These are phyloP conservation scores for Arabis hirsuta DNA, from an alignment of 345 rosid species.

Conservation along the genomic window DNA sequence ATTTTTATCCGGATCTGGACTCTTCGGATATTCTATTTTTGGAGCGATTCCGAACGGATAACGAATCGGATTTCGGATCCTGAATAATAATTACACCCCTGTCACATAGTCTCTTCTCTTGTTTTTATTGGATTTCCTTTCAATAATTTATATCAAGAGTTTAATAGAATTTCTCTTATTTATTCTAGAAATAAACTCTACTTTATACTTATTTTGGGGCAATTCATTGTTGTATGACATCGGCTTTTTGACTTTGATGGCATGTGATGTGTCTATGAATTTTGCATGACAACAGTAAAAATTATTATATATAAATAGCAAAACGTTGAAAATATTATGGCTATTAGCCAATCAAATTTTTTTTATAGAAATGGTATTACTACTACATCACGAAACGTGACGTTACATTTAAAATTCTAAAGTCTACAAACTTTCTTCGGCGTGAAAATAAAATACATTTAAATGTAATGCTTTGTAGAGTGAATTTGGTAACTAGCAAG, in stretches of 20 bases:
- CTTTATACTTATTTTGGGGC: neutral
- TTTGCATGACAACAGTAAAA: neutral
- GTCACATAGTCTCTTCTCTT: neutral
- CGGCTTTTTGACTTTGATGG: constrained; percentile 19
- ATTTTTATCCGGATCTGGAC: too few relatives aligned
- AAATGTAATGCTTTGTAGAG: neutral
- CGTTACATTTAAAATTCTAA: constrained; percentile 11
- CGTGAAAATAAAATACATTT: neutral
- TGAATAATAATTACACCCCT: too few relatives aligned
- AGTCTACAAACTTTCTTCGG: constrained; percentile 10
- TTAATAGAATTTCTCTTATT: neutral
- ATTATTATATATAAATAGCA: neutral
- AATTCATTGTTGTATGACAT: constrained; percentile 20
- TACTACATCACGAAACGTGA: constrained; percentile 28
- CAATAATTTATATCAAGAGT: neutral
- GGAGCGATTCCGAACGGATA: too few relatives aligned
- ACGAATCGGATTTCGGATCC: too few relatives aligned
- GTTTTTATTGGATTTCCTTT: neutral
- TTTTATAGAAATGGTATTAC: constrained; percentile 10
- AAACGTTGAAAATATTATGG: constrained; percentile 25
- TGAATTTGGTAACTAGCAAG: too few relatives aligned
- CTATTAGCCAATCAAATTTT: constrained; percentile 16
- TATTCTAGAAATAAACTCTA: neutral
- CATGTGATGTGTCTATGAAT: neutral
- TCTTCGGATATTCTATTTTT: too few relatives aligned